phyloP scores from a whole-genome alignment of 1,139 yeast genomes.

The Protomyces macrosporus region DNA sequence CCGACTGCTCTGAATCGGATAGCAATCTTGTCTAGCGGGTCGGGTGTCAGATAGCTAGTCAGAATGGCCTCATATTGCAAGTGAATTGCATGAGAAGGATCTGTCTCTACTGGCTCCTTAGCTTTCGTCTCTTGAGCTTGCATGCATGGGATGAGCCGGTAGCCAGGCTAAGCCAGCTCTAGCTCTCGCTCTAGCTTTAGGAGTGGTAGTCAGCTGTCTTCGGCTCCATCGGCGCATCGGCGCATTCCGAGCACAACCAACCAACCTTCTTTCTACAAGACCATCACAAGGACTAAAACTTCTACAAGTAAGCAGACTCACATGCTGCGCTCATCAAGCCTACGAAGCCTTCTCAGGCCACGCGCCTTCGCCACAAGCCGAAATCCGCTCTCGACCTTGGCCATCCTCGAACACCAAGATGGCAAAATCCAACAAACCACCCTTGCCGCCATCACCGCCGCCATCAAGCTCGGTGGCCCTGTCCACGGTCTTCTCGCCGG shows the following conservation, averaged over 20 bases:
- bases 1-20: constrained; percentile 42
- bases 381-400: constrained; percentile 15
- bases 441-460: constrained; percentile 41
- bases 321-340: not conserved
- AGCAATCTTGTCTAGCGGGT: constrained; percentile 29
- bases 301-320: no score
- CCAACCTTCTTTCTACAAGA: no score
- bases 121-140: no score
- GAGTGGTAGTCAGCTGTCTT: no score
- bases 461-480: constrained; percentile 40
- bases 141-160: no score
- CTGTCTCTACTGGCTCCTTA: not conserved
- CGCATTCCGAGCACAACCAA: no score
- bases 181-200: no score
- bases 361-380: not conserved
- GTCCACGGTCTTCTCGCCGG: constrained; percentile 45
- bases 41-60: not conserved
- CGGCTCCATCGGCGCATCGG: no score
- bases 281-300: no score
- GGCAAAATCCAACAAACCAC: constrained; percentile 26
- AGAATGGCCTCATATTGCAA: not conserved
- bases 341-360: not conserved
- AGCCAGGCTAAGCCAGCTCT: no score
- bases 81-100: not conserved
- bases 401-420: constrained; percentile 27